Conservation (phyloP, 352 stramenopile genomes). For the Pythium diclinum region DNA sequence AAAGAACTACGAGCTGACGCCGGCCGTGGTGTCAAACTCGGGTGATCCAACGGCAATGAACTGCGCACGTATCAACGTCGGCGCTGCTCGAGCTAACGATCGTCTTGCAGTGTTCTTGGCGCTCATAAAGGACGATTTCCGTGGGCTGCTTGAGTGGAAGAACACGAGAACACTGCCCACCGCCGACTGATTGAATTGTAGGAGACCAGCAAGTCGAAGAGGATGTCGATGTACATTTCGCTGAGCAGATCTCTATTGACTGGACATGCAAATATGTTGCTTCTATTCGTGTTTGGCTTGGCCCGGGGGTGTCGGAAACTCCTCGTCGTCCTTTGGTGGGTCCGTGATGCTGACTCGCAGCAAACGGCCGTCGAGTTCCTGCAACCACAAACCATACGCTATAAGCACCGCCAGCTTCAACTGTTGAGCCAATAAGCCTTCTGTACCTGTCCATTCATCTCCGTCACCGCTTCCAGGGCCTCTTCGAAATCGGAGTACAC, state of each 20-base stretch:
- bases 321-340: conserved; percentile 29
- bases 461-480: conserved; percentile 57
- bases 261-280: background rate
- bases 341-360: conserved; percentile 78
- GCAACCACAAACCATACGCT: background rate
- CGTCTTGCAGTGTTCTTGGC: conserved; percentile 55
- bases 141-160: conserved; percentile 74
- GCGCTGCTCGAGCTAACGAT: conserved; percentile 67
- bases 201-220: background rate
- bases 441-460: conserved; percentile 74
- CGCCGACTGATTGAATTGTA: conserved; percentile 27
- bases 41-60: conserved; percentile 52
- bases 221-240: background rate
- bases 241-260: background rate
- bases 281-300: background rate
- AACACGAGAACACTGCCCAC: conserved; percentile 60
- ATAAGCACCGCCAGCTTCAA: background rate
- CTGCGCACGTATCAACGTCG: conserved; percentile 63
- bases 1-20: conserved; percentile 86
- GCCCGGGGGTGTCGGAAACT: background rate
- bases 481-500: conserved; percentile 71
- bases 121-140: conserved; percentile 69
- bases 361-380: conserved; percentile 70
- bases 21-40: conserved; percentile 39
- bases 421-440: background rate